Conservation (phyloP, 305 asterid species). For the Fraxinus xanthoxyloides region DNA sequence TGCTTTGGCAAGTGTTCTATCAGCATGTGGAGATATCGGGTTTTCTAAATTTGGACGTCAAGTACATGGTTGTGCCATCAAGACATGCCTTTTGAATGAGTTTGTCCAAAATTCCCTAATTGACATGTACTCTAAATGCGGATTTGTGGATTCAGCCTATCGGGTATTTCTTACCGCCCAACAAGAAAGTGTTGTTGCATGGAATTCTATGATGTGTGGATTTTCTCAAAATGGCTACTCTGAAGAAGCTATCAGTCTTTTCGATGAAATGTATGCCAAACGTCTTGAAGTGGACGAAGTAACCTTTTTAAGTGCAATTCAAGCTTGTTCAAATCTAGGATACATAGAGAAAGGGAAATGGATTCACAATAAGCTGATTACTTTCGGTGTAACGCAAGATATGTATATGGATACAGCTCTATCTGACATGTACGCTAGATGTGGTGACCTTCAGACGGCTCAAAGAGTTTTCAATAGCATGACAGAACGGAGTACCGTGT, state of each 20-base stretch:
- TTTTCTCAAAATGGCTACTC: constrained; percentile 63
- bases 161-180: constrained; percentile 37
- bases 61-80: constrained; percentile 58
- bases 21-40: constrained; percentile 64
- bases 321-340: constrained; percentile 76
- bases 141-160: constrained; percentile 43
- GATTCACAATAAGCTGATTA: constrained; percentile 71
- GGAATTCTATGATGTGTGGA: constrained; percentile 87
- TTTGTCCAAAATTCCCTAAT: constrained; percentile 73
- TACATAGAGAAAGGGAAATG: constrained; percentile 63
- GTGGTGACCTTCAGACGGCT: constrained; percentile 73
- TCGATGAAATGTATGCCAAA: constrained; percentile 46
- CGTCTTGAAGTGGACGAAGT: constrained; percentile 60
- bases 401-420: constrained; percentile 64
- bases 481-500: constrained; percentile 47
- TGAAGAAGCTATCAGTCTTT: constrained; percentile 56
- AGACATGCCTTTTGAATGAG: constrained; percentile 48
- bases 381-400: constrained; percentile 51
- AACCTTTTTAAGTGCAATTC: constrained; percentile 64
- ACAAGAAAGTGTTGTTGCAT: constrained; percentile 47
- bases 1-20: constrained; percentile 63
- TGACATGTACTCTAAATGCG: constrained; percentile 76
- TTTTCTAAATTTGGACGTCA: constrained; percentile 52
- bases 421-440: constrained; percentile 70
- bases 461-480: constrained; percentile 54